Base-by-base conservation (phyloP, 139 green algal species). In the Penium margaritaceum region DNA sequence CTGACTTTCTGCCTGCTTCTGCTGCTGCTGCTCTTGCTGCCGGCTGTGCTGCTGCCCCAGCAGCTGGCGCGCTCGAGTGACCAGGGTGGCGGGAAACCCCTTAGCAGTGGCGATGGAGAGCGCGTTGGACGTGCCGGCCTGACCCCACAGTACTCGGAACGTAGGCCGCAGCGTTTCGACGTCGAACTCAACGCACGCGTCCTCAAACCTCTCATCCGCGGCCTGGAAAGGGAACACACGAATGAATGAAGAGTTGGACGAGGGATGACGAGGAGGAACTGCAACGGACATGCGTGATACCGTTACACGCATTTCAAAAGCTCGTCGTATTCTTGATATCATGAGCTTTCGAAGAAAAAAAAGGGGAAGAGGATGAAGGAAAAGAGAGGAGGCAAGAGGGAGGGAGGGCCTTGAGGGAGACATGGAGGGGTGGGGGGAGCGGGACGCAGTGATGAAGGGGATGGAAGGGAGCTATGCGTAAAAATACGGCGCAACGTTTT, bases 141-240 rank as follows among this genome's bases (percentile, higher is more conserved):
- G 30, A 15, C 80, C 79, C 81, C 81, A 86, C n/a, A 86, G 47
- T 5, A 86, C 17, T 17, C 67, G 62, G 71, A 83, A 86, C 21
- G 81, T 86, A 15, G 81, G 81, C 3, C 62, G 36, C 21, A 85
- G 53, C 1, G 57, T 74, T 1, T 38, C 51, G 32, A 65, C 53
- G 39, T 86, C 81, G 62, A 85, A 86, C 30, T 86, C 81, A 27
- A 86, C 75, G 3, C 41, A 57, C 24, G 79, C 81, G 55, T 86
- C 84, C 39, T 86, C 79, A 29, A 78, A 74, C 5, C 70, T 35
- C 6, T 7, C 6, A 32, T 36, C 55, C 60, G 19, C 32, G n/a
- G 9, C 37, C 61, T 66, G 67, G n/a, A n/a, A n/a, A n/a, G n/a
- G n/a, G n/a, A n/a, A n/a, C n/a, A n/a, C n/a, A n/a, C n/a, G n/a